Percentiles rank a stretch among this genome's conserved stretches.
phyloP scores from a whole-genome alignment of 345 rosid species.

The Arabidopsis suecica region DNA sequence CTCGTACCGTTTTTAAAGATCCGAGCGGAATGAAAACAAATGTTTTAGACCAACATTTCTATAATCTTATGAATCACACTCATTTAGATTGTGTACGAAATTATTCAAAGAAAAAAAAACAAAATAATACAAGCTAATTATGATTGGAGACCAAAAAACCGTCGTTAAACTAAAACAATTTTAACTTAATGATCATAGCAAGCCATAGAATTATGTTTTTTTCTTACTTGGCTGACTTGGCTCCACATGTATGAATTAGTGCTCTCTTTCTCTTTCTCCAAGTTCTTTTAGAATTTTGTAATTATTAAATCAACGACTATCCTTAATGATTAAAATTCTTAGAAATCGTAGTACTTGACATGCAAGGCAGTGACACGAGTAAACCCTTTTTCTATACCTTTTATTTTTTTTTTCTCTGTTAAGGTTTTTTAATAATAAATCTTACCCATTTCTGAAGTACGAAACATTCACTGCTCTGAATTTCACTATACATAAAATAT shows the following conservation, averaged over 20 bases:
- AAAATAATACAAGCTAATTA: neutral
- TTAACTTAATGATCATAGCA: neutral
- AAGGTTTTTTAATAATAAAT: neutral
- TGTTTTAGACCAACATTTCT: neutral
- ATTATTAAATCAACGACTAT: conserved; percentile 28
- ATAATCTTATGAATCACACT: neutral
- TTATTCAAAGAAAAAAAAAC: no score
- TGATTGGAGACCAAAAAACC: neutral
- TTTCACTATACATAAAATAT: neutral
- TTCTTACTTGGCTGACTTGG: neutral
- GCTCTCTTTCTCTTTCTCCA: conserved; percentile 24
- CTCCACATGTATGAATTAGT: conserved; percentile 21
- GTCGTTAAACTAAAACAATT: neutral
- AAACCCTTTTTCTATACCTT: conserved; percentile 4
- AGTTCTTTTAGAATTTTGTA: conserved; percentile 18
- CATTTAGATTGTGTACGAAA: neutral
- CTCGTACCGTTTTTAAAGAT: no score
- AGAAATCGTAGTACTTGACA: conserved; percentile 29
- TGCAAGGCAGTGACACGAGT: conserved; percentile 43
- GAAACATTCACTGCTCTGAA: neutral
- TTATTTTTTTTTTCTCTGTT: neutral
- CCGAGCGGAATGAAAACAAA: neutral
- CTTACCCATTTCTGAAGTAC: neutral
- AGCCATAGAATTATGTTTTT: neutral
- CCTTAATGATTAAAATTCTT: conserved; percentile 35